These are phyloP conservation scores for Penicillium turbatum DNA, from an alignment of 495 filamentous ascomycete genomes.

Conservation along the genomic window DNA sequence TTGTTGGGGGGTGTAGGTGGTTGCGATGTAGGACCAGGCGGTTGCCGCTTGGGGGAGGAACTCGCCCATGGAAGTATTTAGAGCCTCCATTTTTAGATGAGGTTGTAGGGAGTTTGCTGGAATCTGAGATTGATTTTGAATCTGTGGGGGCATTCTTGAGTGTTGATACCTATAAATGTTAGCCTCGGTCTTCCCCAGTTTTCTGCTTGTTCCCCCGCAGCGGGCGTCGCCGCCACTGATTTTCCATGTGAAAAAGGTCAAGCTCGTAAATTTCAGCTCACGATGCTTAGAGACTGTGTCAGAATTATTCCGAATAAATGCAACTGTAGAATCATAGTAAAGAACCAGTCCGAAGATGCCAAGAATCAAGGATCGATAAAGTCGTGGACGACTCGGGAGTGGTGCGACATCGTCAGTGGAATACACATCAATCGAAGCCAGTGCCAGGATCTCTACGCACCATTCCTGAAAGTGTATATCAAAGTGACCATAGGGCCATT, in stretches of 20 bases:
- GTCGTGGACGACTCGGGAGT: too few relatives aligned
- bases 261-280: not conserved
- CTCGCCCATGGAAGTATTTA: not conserved
- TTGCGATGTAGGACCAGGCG: constrained; percentile 28
- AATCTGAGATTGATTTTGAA: not conserved
- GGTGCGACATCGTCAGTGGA: too few relatives aligned
- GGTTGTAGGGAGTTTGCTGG: not conserved
- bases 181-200: constrained; percentile 20
- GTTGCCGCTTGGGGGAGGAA: not conserved
- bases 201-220: constrained; percentile 10
- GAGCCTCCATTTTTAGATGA: not conserved
- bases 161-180: not conserved
- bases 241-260: constrained; percentile 19
- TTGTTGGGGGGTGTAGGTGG: constrained; percentile 23
- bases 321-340: too few relatives aligned
- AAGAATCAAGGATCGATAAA: too few relatives aligned
- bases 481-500: too few relatives aligned
- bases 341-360: too few relatives aligned
- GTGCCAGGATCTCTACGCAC: too few relatives aligned
- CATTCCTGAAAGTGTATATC: too few relatives aligned
- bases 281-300: too few relatives aligned
- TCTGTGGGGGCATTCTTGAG: not conserved
- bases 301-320: too few relatives aligned
- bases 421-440: too few relatives aligned
- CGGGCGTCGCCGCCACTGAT: constrained; percentile 6